phyloP scores from a whole-genome alignment of 345 rosid species.

The Eucalyptus sp. region DNA sequence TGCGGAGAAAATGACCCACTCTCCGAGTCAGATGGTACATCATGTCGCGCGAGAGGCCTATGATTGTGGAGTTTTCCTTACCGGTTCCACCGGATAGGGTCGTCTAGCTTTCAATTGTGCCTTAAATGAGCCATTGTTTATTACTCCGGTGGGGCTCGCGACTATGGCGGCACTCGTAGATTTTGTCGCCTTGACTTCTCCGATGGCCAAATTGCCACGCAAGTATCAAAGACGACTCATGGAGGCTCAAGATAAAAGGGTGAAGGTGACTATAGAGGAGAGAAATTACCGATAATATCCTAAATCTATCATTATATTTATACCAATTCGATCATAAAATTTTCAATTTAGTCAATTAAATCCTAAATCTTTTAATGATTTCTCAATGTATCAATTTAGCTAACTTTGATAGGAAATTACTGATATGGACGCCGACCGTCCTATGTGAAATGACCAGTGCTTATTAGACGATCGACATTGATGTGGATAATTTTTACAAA shows the following conservation, averaged over 20 bases:
- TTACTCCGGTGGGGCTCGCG: conserved; percentile 22
- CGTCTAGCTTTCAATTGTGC: conserved; percentile 17
- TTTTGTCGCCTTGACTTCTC: conserved; percentile 12
- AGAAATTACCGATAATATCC: no score
- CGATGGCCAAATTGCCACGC: conserved; percentile 14
- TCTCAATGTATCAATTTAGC: no score
- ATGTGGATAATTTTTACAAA: no score
- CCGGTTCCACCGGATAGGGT: conserved; percentile 27
- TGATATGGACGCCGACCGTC: no score
- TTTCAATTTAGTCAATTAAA: no score
- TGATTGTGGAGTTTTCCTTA: conserved; percentile 25
- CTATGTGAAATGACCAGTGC: fast-evolving
- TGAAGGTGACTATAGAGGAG: no score
- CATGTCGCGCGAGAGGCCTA: conserved; percentile 27
- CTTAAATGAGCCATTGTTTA: conserved; percentile 19
- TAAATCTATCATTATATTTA: no score
- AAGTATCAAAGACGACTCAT: not conserved
- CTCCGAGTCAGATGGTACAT: conserved; percentile 21
- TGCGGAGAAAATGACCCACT: conserved; percentile 11
- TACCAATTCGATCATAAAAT: fast-evolving
- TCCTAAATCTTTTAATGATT: no score
- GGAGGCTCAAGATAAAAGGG: no score
- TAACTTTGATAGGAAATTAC: no score
- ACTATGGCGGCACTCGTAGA: conserved; percentile 9
- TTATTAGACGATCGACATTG: fast-evolving